Conservation (phyloP, 169 alveolate genomes). For the Eimeria praecox region DNA sequence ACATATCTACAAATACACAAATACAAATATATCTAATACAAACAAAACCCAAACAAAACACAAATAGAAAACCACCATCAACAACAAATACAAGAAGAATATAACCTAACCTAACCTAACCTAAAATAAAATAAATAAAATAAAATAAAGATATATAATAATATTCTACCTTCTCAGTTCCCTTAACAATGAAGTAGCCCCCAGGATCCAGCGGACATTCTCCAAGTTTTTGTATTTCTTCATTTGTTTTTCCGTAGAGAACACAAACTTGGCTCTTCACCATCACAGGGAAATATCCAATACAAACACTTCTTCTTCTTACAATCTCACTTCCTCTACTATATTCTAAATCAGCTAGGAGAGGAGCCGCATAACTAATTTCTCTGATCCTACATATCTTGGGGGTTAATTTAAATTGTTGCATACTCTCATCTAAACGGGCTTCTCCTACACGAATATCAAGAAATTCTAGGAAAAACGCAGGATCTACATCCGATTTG, state of each 20-base stretch:
- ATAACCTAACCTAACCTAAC: too few species aligned
- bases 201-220: slow-evolving; percentile 95
- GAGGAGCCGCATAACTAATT: slow-evolving; percentile 99
- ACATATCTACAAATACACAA: too few species aligned
- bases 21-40: too few species aligned
- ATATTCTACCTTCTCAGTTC: slow-evolving; percentile 97
- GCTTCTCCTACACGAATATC: slow-evolving; percentile 95
- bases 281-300: slow-evolving; percentile 99
- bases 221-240: slow-evolving; percentile 88
- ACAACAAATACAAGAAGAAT: too few species aligned
- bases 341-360: slow-evolving; percentile 97
- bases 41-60: too few species aligned
- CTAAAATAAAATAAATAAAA: neutral
- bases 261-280: slow-evolving; percentile 95
- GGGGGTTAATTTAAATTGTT: slow-evolving; percentile 94
- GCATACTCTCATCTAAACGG: slow-evolving; percentile 89
- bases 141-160: neutral
- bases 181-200: slow-evolving; percentile 99
- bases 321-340: slow-evolving; percentile 94
- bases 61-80: too few species aligned
- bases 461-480: slow-evolving; percentile 88
- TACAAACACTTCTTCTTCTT: slow-evolving; percentile 92
- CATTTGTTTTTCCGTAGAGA: slow-evolving; percentile 87
- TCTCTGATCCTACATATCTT: slow-evolving; percentile 98
- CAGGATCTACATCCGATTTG: slow-evolving; percentile 90